Evolutionary conservation across 306 rosid species (phyloP).

Genomic region (Pyrus betulifolia): DNA sequence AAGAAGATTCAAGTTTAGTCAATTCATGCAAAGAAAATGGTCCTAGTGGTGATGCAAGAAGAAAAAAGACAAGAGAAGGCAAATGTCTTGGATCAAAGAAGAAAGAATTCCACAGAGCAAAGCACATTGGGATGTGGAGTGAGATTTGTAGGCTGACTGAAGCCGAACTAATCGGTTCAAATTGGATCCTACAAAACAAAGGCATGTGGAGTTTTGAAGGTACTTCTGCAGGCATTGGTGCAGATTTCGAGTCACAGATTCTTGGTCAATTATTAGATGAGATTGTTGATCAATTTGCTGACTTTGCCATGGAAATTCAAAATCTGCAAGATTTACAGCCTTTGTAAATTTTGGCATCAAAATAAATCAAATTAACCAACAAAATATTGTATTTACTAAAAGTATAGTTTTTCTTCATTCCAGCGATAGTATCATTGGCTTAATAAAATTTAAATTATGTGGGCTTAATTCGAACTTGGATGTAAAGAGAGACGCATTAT

Average conservation of each 20-base stretch:
- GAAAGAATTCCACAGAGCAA: constrained; percentile 18
- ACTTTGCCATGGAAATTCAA: neutral
- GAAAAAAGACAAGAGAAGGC: constrained; percentile 16
- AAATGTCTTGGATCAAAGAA: constrained; percentile 21
- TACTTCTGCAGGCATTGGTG: constrained; percentile 29
- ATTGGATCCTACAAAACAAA: constrained; percentile 13
- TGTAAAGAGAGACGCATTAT: neutral
- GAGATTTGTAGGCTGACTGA: constrained; percentile 46
- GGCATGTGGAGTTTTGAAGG: constrained; percentile 23
- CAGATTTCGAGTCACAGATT: constrained; percentile 44
- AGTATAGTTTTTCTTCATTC: neutral
- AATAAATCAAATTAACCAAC: constrained; percentile 17
- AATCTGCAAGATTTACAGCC: constrained; percentile 16
- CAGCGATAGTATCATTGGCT: too few species aligned
- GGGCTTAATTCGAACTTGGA: too few species aligned
- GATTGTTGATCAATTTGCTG: constrained; percentile 37
- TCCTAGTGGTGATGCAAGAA: constrained; percentile 33
- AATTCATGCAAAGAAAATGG: constrained; percentile 24
- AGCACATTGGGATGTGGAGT: constrained; percentile 30
- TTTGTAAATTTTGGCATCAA: constrained; percentile 13
- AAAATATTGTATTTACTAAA: neutral
- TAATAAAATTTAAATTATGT: too few species aligned
- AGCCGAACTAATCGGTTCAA: constrained; percentile 40
- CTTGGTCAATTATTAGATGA: constrained; percentile 54
- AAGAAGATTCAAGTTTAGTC: constrained; percentile 13